Conservation (phyloP, 441 rosid genomes). For the Biscutella laevigata region DNA sequence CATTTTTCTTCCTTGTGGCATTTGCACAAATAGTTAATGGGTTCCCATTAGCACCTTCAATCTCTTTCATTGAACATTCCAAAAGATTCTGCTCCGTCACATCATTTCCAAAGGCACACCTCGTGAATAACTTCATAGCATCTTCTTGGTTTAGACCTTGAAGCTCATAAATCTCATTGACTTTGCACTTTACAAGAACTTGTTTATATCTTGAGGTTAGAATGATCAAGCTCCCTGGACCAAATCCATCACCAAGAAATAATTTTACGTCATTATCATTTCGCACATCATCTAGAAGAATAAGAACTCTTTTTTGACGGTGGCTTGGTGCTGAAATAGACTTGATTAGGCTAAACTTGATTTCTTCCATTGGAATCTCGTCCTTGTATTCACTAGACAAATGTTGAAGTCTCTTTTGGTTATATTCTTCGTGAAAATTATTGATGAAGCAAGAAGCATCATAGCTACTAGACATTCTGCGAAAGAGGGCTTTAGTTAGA, state of each 20-base stretch:
- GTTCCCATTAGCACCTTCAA: constrained; percentile 12
- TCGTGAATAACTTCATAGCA: constrained; percentile 20
- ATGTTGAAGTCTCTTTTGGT: not conserved
- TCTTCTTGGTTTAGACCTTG: constrained; percentile 17
- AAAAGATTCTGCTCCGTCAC: not conserved
- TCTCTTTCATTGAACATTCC: not conserved
- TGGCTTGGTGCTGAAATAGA: not conserved
- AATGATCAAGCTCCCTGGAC: constrained; percentile 23
- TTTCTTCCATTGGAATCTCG: not conserved
- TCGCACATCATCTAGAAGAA: constrained; percentile 13
- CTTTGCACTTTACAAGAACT: not conserved
- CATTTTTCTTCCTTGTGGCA: not conserved
- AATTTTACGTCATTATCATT: not conserved
- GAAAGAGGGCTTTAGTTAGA: not conserved
- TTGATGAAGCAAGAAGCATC: constrained; percentile 7
- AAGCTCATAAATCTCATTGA: not conserved
- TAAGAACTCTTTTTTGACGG: constrained; percentile 3
- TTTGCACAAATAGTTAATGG: constrained; percentile 1
- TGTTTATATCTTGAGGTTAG: constrained; percentile 24
- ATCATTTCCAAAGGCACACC: not conserved
- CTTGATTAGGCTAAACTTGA: not conserved
- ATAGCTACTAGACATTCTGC: not conserved
- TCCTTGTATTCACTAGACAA: not conserved
- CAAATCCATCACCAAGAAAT: not conserved
- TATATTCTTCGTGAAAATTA: not conserved